Evolutionary conservation across 768 basidiomycete species (phyloP).

Genomic region (Calocera cornea): DNA sequence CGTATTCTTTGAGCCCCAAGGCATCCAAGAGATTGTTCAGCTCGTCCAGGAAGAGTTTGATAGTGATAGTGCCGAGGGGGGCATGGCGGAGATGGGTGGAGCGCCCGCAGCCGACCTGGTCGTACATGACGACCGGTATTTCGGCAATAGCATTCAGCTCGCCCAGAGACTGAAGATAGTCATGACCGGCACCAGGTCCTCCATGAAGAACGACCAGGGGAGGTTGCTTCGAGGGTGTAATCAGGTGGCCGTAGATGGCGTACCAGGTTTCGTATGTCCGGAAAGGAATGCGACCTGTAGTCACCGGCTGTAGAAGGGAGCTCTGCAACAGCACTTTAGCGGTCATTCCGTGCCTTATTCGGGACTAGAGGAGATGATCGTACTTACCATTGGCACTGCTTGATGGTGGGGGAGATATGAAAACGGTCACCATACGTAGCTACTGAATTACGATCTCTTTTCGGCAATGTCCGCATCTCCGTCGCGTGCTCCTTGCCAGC

Average conservation of each 20-base stretch:
- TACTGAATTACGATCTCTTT: too few species aligned
- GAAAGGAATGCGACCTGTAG: neutral
- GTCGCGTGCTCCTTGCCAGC: too few species aligned
- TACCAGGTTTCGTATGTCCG: conserved; percentile 9
- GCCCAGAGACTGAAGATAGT: conserved; percentile 30
- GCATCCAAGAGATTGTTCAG: conserved; percentile 34
- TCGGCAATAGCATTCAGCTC: conserved; percentile 26
- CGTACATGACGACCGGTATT: conserved; percentile 40
- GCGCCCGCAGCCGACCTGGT: conserved; percentile 38
- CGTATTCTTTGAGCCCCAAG: conserved; percentile 32
- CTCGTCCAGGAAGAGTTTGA: conserved; percentile 41
- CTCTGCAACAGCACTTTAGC: too few species aligned
- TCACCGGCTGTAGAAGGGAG: neutral
- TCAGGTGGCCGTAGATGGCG: conserved; percentile 8
- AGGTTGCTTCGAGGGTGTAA: conserved; percentile 10
- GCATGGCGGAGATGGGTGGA: conserved; percentile 34
- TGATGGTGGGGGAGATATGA: too few species aligned
- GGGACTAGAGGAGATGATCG: too few species aligned
- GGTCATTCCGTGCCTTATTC: too few species aligned
- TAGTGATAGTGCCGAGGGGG: conserved; percentile 22
- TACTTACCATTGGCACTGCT: too few species aligned
- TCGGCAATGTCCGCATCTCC: too few species aligned
- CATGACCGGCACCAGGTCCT: conserved; percentile 34
- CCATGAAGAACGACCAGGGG: conserved; percentile 37
- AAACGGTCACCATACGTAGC: too few species aligned